Evolutionary conservation across 1,284 basidiomycete species (phyloP).

Genomic region (Schizopora paradoxa): DNA sequence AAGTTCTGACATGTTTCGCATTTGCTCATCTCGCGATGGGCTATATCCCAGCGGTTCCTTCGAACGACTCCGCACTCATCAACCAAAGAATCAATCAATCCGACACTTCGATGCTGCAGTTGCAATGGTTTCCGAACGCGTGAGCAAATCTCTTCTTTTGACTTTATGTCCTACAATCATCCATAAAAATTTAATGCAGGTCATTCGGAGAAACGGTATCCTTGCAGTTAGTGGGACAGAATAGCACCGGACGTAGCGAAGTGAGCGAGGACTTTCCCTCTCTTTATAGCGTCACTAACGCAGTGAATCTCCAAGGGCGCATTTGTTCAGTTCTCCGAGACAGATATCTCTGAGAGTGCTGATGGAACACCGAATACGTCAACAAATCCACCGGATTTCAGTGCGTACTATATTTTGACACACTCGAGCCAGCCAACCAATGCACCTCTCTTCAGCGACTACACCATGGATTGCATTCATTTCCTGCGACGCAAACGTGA

Average conservation of each 20-base stretch:
- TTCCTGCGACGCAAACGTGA: conserved; percentile 73
- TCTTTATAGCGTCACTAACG: background rate
- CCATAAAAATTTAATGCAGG: conserved; percentile 27
- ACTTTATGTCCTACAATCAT: conserved; percentile 11
- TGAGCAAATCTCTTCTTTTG: conserved; percentile 16
- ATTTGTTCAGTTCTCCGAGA: conserved; percentile 75
- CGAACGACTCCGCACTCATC: conserved; percentile 56
- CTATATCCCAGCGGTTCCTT: conserved; percentile 67
- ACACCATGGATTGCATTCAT: conserved; percentile 90
- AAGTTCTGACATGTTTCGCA: no score
- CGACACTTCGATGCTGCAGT: conserved; percentile 49
- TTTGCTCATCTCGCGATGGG: conserved; percentile 24
- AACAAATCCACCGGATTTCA: no score
- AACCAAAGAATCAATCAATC: conserved; percentile 45
- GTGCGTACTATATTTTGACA: conserved; percentile 32
- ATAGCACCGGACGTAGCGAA: conserved; percentile 45
- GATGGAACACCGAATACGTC: no score
- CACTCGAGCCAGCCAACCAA: conserved; percentile 5
- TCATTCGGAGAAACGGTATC: conserved; percentile 51
- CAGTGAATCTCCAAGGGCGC: conserved; percentile 47
- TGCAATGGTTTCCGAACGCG: conserved; percentile 46
- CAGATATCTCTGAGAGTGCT: conserved; percentile 35
- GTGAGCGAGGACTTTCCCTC: conserved; percentile 30
- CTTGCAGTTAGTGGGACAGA: conserved; percentile 49
- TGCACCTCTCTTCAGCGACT: conserved; percentile 39